Base-by-base conservation (phyloP, 352 stramenopile genomes). In the Phytophthora agathidicida region DNA sequence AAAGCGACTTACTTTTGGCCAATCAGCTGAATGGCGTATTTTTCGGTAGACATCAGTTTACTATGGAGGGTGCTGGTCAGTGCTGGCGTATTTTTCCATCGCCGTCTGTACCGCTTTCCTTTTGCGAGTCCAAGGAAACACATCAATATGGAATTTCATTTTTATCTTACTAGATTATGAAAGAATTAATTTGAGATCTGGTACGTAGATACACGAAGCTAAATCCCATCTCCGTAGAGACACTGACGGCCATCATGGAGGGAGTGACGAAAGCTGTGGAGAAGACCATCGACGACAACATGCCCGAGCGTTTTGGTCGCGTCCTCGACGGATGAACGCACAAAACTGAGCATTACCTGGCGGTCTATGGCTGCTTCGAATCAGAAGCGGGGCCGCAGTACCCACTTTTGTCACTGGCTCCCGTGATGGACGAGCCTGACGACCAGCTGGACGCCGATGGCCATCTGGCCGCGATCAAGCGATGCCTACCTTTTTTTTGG, bases 51-150 rank as follows among this genome's bases (percentile, higher is more conserved):
- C n/a, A n/a, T n/a, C n/a, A n/a, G n/a, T n/a, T n/a, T n/a, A n/a
- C n/a, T n/a, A n/a, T n/a, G n/a, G n/a, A n/a, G n/a, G n/a, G n/a
- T n/a, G n/a, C n/a, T n/a, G n/a, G n/a, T n/a, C n/a, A n/a, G n/a
- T n/a, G n/a, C n/a, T n/a, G n/a, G n/a, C n/a, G n/a, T n/a, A n/a
- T n/a, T n/a, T n/a, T n/a, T n/a, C n/a, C n/a, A n/a, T n/a, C n/a
- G n/a, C n/a, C n/a, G n/a, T n/a, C n/a, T n/a, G n/a, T n/a, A n/a
- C 28, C 43, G 8, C 20, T 54, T 11, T 52, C 20, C 4, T 41
- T 54, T 36, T 54, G 46, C 7, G 46, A 54, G 20, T 44, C 33
- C 7, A 44, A 33, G 46, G 32, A 54, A n/a, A 54, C 46, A 5
- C 32, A 23, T n/a, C 20, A 32, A 9, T 55, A 55, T 36, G 31